Base-by-base conservation (phyloP, 202 grass and related monocot genomes). In the Eragrostis tef region DNA sequence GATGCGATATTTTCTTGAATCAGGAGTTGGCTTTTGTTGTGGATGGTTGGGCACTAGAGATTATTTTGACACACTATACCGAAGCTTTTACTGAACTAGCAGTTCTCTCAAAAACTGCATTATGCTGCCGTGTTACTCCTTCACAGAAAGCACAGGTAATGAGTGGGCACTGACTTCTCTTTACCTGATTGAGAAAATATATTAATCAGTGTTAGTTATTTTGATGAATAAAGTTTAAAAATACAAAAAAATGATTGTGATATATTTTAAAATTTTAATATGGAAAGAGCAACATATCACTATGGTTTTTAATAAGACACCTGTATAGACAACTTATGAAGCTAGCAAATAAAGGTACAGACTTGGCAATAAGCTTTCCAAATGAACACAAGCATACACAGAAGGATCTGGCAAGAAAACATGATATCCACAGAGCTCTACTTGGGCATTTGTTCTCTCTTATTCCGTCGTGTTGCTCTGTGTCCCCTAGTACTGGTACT, bases 21-120 rank as follows among this genome's bases (percentile, higher is more conserved):
- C 79, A 98, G 94, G 94, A 98, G 50, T 84, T 98, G 71, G 94
- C 94, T 82, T 98, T 98, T 82, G 94, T 93, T 80, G 94, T 98
- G 54, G 94, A 98, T 91, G 94, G 94, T 68, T 98, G 94, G 92
- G 94, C 94, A 57, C 84, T 98, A 57, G 94, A 98, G 87, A 93
- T 98, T 81, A 98, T 98, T 84, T 77, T 98, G 50, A 89, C 80
- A 10, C 88, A 70, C 31, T 94, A 94, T 71, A 89, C 78, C 29
- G 81, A 90, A 83, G 86, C 88, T 79, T 94, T 98, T 82, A 94
- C 90, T 60, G 92, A 98, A 68, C 82, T 98, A 76, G 88, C 92
- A 64, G 84, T 94, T 82, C 85, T 98, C 59, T 91, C 94, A 20
- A 92, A 93, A 85, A 98, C 94, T 57, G 94, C 94, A 36, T 90